Evolutionary conservation across 257 asterid genomes (phyloP).

Genomic region (Solanum lycopersicoides): DNA sequence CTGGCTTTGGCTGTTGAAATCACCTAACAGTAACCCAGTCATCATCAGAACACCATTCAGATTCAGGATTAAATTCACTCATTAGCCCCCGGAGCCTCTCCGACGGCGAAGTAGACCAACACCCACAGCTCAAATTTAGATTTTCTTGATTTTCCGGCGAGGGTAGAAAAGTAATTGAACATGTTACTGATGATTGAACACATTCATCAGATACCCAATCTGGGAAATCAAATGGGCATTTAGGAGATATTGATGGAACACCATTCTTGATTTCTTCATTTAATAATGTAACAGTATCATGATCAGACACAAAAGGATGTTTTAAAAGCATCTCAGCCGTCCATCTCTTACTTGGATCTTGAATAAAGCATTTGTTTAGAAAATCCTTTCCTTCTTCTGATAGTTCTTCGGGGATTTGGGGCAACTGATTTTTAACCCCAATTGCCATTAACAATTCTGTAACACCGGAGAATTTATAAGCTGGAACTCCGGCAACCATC

Average conservation of each 20-base stretch:
- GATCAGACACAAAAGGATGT: conserved; percentile 50
- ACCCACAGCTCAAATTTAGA: conserved; percentile 3
- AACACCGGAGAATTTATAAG: conserved; percentile 34
- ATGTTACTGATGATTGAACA: conserved; percentile 5
- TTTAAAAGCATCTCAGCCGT: conserved; percentile 87
- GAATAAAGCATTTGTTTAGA: conserved; percentile 41
- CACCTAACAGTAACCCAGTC: conserved; percentile 67
- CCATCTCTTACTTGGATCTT: conserved; percentile 63
- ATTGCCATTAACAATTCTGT: conserved; percentile 53
- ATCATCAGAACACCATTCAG: conserved; percentile 41
- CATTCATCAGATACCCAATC: conserved; percentile 37
- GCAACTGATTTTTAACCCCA: conserved; percentile 49
- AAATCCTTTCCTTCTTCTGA: conserved; percentile 70
- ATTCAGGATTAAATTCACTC: background rate
- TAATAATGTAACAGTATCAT: conserved; percentile 1
- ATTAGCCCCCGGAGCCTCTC: conserved; percentile 33
- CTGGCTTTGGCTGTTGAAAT: background rate
- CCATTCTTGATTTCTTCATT: background rate
- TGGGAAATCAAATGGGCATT: conserved; percentile 60
- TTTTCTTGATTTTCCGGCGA: conserved; percentile 10
- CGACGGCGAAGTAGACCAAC: conserved; percentile 14
- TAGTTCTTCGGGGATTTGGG: conserved; percentile 38
- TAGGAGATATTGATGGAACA: conserved; percentile 36
- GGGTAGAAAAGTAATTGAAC: conserved; percentile 33
- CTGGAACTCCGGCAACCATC: conserved; percentile 62